Base-by-base conservation (phyloP, 2,329 filamentous ascomycete species). In the Aspergillus jensenii region DNA sequence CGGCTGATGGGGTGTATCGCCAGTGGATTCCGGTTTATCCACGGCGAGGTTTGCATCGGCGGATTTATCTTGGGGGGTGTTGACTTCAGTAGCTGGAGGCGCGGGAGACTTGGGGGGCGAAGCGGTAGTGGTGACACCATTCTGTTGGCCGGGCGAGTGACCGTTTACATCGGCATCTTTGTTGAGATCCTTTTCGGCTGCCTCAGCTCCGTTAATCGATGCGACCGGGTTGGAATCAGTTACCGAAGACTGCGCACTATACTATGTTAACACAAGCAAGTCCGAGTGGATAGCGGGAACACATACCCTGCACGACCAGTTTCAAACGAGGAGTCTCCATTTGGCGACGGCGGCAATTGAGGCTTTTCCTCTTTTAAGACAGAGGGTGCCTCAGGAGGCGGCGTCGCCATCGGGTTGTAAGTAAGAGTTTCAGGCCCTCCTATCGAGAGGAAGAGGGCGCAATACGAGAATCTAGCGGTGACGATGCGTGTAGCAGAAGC, bases 311-410 rank as follows among this genome's bases (percentile, higher is more conserved):
- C 65, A 41, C 62, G 59, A 53, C 59, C 64, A 40, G 67, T 52
- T 31, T 71, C 70, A 40, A 63, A 59, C 27, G 69, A 65, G n/a
- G 73, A 63, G 31, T 57, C 62, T 50, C 69, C 72, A 59, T 69
- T 73, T 23, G 72, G 68, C 56, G 72, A 70, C 45, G 72, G 72
- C 55, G 71, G 70, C 54, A 74, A 65, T 65, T 75, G 73, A 65
- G 73, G 71, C 68, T 76, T 77, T 61, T 75, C 73, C 68, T 76
- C 73, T 69, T 74, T 76, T 39, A 73, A 54, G 39, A 68, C 57
- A 57, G 71, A 64, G 65, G 71, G 59, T 58, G 67, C 73, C 71
- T 77, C 75, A 52, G 75, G 74, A 65, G 75, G 75, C 68, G 75
- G 75, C 52, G 75, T 77, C 67, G 75, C 75, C 75, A 77, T 77